Evolutionary conservation across 2,329 filamentous ascomycete genomes (phyloP).

Genomic region (Colletotrichum australisinense): DNA sequence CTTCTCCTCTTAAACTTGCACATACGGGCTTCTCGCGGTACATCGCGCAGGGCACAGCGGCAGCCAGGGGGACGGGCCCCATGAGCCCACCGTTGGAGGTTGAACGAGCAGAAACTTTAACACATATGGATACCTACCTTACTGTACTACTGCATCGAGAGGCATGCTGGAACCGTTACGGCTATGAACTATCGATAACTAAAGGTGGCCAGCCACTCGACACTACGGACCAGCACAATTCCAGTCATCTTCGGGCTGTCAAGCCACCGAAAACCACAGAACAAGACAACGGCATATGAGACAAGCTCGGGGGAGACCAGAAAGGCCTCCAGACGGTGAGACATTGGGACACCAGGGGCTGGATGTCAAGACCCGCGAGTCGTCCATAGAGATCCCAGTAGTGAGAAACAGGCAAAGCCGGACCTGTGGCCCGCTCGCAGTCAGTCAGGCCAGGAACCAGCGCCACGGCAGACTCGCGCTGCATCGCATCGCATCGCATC

Average conservation of each 20-base stretch:
- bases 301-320: neutral
- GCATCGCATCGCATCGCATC: conserved; percentile 23
- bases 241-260: no score
- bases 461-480: conserved; percentile 1
- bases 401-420: neutral
- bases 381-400: neutral
- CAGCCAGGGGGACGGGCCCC: neutral
- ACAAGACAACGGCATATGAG: neutral
- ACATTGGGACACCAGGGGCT: neutral
- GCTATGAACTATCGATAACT: no score
- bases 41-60: conserved; percentile 3
- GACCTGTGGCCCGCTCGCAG: neutral
- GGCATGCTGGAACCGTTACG: neutral
- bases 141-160: neutral
- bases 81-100: conserved; percentile 7
- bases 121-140: no score
- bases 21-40: conserved; percentile 4
- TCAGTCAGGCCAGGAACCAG: conserved; percentile 21
- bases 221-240: neutral
- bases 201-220: neutral
- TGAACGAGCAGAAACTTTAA: neutral
- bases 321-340: neutral
- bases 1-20: neutral
- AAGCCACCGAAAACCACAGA: neutral
- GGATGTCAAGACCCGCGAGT: neutral